Base-by-base conservation (phyloP, 192 early-diverging fungal genomes). In the Backusella macrospora region DNA sequence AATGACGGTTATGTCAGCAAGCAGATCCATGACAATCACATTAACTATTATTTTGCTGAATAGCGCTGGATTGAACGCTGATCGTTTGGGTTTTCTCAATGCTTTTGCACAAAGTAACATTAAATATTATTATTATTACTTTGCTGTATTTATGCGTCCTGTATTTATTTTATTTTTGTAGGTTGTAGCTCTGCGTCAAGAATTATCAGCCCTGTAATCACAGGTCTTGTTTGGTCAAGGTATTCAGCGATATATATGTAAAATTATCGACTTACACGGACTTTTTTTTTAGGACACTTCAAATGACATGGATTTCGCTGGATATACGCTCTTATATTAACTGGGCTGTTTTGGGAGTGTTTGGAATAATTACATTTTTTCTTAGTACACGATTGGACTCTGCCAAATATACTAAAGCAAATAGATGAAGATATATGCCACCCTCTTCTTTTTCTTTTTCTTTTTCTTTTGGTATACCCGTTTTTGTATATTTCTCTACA, bases 1-100 rank as follows among this genome's bases (percentile, higher is more conserved):
- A 12, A 46, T 81, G 18, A 38, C 59, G 2, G 14, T 77, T n/a
- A 70, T 77, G 40, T 68, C 79, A n/a, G 46, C 77, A 5, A 71
- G 55, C 14, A 39, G 37, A 14, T 71, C 75, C 1, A 76, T 82
- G 18, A 74, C 78, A 0, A 84, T 83, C 62, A 87, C 87, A 0
- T 69, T 77, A 4, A 65, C 72, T 14, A 83, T 83, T 73, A 71
- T 86, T 38, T 71, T 87, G 71, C 67, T 89, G 37, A 83, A 71
- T n/a, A 86, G 89, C 47, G 81, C 84, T 1, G 80, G 83, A 0
- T 76, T 83, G 10, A 26, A 73, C 9, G 46, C 66, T 13, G 45
- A 80, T 43, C 64, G 78, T 39, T 69, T 88, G 10, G 89, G 89
- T 12, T 78, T 83, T 10, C 73, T 90, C n/a, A 90, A 90, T 69